These are phyloP conservation scores for Botrytis byssoidea DNA, from an alignment of 2,329 filamentous ascomycete species.

Conservation along the genomic window DNA sequence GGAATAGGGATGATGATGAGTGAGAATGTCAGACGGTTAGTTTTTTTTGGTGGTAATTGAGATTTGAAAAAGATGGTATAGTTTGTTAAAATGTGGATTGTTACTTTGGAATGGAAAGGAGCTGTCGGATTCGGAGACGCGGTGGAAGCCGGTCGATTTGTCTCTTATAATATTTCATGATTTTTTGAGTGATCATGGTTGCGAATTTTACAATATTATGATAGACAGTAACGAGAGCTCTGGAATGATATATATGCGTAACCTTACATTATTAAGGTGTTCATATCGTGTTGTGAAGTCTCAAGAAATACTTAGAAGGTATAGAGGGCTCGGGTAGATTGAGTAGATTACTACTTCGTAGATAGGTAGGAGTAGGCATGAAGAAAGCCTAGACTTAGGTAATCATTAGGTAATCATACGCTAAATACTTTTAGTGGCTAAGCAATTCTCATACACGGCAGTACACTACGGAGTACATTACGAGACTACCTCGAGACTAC, in stretches of 20 bases:
- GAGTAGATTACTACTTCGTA: not conserved
- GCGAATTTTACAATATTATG: not conserved
- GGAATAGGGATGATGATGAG: slow-evolving; percentile 17
- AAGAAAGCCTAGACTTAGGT: not conserved
- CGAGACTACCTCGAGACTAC: not conserved
- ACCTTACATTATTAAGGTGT: not conserved
- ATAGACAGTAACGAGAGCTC: not conserved
- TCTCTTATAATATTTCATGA: too few relatives aligned
- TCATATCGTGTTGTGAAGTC: not conserved
- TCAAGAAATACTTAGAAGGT: not conserved
- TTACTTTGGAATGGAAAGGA: not conserved
- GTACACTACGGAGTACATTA: not conserved
- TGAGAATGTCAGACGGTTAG: slow-evolving; percentile 19
- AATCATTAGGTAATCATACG: not conserved
- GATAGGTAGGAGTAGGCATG: too few relatives aligned
- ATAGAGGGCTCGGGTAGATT: not conserved
- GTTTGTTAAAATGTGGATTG: not conserved
- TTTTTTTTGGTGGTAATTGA: slow-evolving; percentile 7
- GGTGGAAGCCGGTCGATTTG: not conserved
- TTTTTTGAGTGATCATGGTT: not conserved
- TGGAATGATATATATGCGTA: not conserved
- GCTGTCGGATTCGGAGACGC: not conserved
- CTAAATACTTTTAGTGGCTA: not conserved
- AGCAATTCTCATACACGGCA: too few relatives aligned
- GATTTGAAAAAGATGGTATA: not conserved